Base-by-base conservation (phyloP, 1,284 basidiomycete genomes). In the Fomitopsis betulina region DNA sequence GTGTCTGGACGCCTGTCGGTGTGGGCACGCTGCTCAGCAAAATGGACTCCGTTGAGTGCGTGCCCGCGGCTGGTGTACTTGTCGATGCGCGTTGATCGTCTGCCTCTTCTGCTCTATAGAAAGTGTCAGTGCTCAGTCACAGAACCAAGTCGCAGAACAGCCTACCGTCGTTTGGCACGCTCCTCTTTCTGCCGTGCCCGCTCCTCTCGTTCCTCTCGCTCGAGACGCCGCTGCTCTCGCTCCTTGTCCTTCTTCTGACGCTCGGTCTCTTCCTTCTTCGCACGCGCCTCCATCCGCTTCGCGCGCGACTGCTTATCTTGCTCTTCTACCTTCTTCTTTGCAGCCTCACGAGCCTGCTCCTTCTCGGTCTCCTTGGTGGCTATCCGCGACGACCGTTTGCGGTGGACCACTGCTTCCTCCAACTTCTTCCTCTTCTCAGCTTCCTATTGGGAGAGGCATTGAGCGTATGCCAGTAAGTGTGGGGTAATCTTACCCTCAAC, bases 331-430 rank as follows among this genome's bases (percentile, higher is more conserved):
- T 80, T 81, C 64, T 76, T 80, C 62, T 78, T 75, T 17, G 80
- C 79, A 3, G 78, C 76, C 12, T 78, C 63, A 42, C 80, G 75
- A 12, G 86, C 85, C 65, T 90, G 86, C 67, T 90, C 87, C 63
- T 82, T 85, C 69, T 87, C 87, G 53, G 72, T 80, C 67, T 92
- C 89, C 63, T 83, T 87, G 38, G 84, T 72, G 5, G 92, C 91
- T 58, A 95, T 84, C 37, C 93, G 88, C 45, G 89, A 90, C 2
- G 92, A 93, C 30, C 92, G 85, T 71, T 95, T 95, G 58, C 92
- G 84, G 60, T 86, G 86, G 25, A 85, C 81, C 13, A 93, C 73
- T 3, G 89, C 87, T 57, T 89, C 82, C 62, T 89, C 87, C 50
- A 87, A 60, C 52, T 79, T 79, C 53, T 79, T 76, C 67, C 86